A percentile compares a stretch with the other conserved stretches of the same genome.
These are phyloP conservation scores for Aspergillus amoenus DNA, from an alignment of 2,329 filamentous ascomycete species.

Conservation along the genomic window DNA sequence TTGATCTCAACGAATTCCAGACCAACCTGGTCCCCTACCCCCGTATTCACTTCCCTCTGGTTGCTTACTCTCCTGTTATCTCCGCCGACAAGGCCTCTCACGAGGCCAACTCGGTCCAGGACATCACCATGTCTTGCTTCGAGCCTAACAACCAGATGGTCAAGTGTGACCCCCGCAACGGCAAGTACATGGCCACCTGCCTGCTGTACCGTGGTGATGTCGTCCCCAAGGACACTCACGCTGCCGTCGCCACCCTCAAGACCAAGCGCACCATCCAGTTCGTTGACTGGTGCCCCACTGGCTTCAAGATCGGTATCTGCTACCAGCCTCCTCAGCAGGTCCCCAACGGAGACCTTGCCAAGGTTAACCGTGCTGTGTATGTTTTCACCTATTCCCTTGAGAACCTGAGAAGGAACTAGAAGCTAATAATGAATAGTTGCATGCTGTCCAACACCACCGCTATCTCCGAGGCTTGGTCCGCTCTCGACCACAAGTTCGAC, in stretches of 20 bases:
- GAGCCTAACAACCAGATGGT: constrained; percentile 99
- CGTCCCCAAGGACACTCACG: constrained; percentile 92
- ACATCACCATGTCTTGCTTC: constrained; percentile 99
- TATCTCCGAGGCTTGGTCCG: constrained; percentile 97
- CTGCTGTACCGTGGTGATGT: constrained; percentile 98
- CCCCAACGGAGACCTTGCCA: constrained; percentile 93
- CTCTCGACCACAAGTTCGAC: constrained; percentile 96
- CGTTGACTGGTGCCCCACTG: constrained; percentile 99
- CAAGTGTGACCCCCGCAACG: constrained; percentile 96
- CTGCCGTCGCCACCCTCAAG: constrained; percentile 92
- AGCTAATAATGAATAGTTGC: constrained; percentile 58
- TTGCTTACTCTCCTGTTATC: constrained; percentile 92
- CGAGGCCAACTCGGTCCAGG: constrained; percentile 96
- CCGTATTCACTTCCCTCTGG: constrained; percentile 98
- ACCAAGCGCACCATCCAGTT: constrained; percentile 99
- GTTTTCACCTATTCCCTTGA: constrained; percentile 39
- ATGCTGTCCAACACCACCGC: constrained; percentile 95
- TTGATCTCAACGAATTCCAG: constrained; percentile 99
- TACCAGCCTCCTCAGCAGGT: constrained; percentile 97
- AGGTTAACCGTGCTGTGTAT: constrained; percentile 97
- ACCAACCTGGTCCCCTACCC: constrained; percentile 99
- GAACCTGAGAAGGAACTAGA: neutral
- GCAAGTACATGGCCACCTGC: constrained; percentile 99
- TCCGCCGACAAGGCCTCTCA: constrained; percentile 94
- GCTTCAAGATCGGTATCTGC: constrained; percentile 99